Evolutionary conservation across 2,329 filamentous ascomycete genomes (phyloP).

Genomic region (Leptographium galeiforme): DNA sequence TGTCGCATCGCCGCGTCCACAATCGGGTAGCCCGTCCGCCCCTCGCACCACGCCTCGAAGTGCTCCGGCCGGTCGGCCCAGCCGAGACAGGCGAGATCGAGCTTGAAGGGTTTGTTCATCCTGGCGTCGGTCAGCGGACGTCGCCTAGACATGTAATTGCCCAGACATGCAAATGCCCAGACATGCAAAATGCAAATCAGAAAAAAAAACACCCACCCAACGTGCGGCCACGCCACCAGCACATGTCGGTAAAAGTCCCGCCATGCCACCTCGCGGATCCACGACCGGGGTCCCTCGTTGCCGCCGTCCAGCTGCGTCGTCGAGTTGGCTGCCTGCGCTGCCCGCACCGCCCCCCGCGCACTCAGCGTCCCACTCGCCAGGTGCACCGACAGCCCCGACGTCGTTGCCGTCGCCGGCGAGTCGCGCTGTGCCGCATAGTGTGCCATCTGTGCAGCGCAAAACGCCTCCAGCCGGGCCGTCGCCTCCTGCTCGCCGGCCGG

Average conservation of each 20-base stretch:
- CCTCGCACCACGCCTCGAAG: background rate
- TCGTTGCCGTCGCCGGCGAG: slow-evolving; percentile 46
- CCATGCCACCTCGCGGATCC: slow-evolving; percentile 79
- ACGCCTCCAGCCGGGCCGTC: slow-evolving; percentile 46
- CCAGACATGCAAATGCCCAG: background rate
- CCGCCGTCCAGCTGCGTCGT: slow-evolving; percentile 56
- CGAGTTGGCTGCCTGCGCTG: slow-evolving; percentile 32
- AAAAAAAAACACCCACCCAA: slow-evolving; percentile 33
- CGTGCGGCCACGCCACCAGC: slow-evolving; percentile 70
- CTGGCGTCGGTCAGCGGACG: background rate
- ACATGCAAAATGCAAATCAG: too few species aligned
- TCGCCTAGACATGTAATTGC: too few species aligned
- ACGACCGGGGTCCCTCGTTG: slow-evolving; percentile 50
- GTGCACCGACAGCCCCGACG: slow-evolving; percentile 60
- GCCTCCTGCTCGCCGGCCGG: slow-evolving; percentile 44
- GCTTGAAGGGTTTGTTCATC: background rate
- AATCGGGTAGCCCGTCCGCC: slow-evolving; percentile 60
- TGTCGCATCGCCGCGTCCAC: slow-evolving; percentile 83
- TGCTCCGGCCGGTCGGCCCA: background rate
- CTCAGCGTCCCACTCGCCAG: slow-evolving; percentile 50
- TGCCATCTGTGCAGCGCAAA: slow-evolving; percentile 49
- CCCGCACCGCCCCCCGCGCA: slow-evolving; percentile 50
- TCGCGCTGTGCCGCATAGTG: slow-evolving; percentile 38
- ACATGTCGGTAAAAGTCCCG: slow-evolving; percentile 83
- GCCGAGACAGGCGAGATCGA: background rate